Evolutionary conservation across 164 flowering plant species (phyloP), one percentile per base, ranked within the genome.

Genomic region (Vitis riparia): DNA sequence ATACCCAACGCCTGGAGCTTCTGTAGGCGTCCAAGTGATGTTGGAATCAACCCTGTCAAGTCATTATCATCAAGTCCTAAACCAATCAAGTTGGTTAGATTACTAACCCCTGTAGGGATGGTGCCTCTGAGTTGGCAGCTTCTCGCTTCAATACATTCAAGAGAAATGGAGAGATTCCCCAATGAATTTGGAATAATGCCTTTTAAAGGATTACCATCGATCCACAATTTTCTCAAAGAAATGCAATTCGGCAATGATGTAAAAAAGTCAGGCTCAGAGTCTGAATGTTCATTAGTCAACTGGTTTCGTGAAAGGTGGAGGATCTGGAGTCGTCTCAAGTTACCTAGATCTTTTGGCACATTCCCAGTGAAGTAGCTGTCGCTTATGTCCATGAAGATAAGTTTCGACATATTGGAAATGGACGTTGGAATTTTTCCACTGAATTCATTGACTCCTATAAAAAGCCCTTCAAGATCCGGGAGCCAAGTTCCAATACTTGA

Each of bases 381-480:
- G 5, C 0, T 0, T 32, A 32, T 32, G 44, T 32, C 44, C 7
- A 32, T 0, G 44, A 4, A 4, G 44, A 32, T 4, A 32, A 37
- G 44, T 0, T 37, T 37, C 0, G 44, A 37, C 44, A 37, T 37
- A 5, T 37, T 37, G 0, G 7, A 37, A 37, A 37, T 37, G 1
- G 44, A 37, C 5, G 0, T 0, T 0, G 44, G 44, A 37, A 37
- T 37, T 37, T 0, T 37, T 37, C 44, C 44, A 37, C 44, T 37
- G 1, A 37, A 37, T 37, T 37, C 7, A 3, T 37, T 37, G 0
- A 0, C 0, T 5, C 7, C 44, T 37, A 5, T 37, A 37, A 4
- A 0, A 37, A 37, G 7, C 0, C 7, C 0, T 37, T 37, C 44
- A 37, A 37, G 44, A 37, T 37, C 0, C 0, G 2, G 2, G 2